Evolutionary conservation across 1,284 basidiomycete species (phyloP).

Genomic region (Cryptococcus floricola): DNA sequence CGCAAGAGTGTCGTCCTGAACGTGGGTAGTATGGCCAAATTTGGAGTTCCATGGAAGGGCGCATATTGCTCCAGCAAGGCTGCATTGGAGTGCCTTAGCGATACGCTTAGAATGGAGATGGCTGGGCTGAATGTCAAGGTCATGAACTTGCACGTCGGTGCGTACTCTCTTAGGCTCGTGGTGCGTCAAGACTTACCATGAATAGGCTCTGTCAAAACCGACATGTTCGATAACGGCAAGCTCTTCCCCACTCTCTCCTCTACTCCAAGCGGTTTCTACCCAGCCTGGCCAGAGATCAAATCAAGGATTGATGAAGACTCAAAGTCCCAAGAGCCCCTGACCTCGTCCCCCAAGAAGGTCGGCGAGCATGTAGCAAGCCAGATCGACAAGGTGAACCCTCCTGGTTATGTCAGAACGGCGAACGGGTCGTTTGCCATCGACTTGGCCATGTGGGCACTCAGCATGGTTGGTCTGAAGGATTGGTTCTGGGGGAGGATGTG

Average conservation of each 20-base stretch:
- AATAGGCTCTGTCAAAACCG: neutral
- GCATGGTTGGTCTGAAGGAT: neutral
- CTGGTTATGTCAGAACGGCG: neutral
- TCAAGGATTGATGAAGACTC: neutral
- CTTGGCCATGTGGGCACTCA: neutral
- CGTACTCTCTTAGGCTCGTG: neutral
- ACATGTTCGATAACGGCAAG: neutral
- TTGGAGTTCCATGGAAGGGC: conserved; percentile 13
- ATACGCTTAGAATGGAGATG: conserved; percentile 16
- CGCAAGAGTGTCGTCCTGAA: conserved; percentile 16
- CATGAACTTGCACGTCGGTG: conserved; percentile 15
- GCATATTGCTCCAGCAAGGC: conserved; percentile 14
- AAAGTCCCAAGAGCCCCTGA: too few relatives aligned
- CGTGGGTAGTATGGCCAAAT: conserved; percentile 13
- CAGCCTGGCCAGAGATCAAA: neutral
- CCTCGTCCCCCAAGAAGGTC: neutral
- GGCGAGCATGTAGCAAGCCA: neutral
- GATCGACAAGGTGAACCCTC: neutral
- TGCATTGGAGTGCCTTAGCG: conserved; percentile 7
- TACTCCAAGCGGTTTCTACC: neutral
- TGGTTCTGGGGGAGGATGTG: neutral
- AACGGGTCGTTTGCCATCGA: neutral
- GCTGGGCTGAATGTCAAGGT: conserved; percentile 13
- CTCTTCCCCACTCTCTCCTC: neutral
- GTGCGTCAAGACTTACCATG: neutral